Conservation (phyloP, 805 yeast species). For the Hanseniaspora clermontiae region DNA sequence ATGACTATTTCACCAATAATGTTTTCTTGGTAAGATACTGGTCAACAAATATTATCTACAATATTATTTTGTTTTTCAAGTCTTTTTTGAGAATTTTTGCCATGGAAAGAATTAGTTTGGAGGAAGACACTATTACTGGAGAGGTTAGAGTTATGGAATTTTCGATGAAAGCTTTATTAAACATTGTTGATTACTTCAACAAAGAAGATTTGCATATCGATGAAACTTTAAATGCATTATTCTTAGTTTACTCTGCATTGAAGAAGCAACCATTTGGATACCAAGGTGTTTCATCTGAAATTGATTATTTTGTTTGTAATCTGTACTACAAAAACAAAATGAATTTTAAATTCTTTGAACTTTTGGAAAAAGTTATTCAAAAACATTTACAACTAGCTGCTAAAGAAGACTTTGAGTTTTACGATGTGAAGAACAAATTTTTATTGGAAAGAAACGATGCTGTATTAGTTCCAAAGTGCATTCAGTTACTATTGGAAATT, state of each 20-base stretch:
- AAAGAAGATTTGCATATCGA: conserved; percentile 17
- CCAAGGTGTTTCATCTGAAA: not conserved
- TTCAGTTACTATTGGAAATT: not conserved
- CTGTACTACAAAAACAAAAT: not conserved
- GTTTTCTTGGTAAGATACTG: conserved; percentile 36
- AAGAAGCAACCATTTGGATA: conserved; percentile 6
- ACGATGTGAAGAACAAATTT: not conserved
- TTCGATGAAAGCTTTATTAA: conserved; percentile 22
- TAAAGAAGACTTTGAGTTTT: not conserved
- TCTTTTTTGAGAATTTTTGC: conserved; percentile 36
- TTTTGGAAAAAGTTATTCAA: not conserved
- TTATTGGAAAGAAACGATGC: not conserved
- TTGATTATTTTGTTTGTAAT: conserved; percentile 1
- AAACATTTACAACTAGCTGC: not conserved
- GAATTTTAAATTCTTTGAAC: not conserved
- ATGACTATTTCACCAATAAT: conserved; percentile 10
- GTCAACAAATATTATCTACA: conserved; percentile 36
- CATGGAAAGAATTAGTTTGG: conserved; percentile 28
- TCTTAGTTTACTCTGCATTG: not conserved
- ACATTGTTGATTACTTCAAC: conserved; percentile 20
- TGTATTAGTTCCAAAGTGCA: not conserved
- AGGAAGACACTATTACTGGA: conserved; percentile 28
- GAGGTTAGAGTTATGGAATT: conserved; percentile 33
- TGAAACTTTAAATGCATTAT: not conserved
- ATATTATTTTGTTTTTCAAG: conserved; percentile 32